Evolutionary conservation across 2,329 filamentous ascomycete genomes (phyloP).

Genomic region (Fusarium metavorans): DNA sequence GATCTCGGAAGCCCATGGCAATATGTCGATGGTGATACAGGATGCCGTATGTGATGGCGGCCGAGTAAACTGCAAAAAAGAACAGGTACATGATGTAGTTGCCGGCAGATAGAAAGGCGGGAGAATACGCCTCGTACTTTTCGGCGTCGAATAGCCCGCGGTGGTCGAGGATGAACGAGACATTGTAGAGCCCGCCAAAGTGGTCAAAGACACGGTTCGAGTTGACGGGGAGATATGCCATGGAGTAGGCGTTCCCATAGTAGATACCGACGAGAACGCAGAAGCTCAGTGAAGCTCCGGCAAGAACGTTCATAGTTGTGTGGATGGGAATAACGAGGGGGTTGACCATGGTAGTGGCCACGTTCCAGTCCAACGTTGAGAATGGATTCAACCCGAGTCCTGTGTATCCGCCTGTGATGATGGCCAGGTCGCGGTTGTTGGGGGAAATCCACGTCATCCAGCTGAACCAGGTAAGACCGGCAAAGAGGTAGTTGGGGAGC

Average conservation of each 20-base stretch:
- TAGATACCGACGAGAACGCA: constrained; percentile 48
- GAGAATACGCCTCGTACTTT: constrained; percentile 57
- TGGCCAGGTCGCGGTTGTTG: constrained; percentile 51
- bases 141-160: constrained; percentile 51
- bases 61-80: constrained; percentile 57
- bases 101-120: constrained; percentile 55
- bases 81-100: constrained; percentile 52
- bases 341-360: constrained; percentile 47
- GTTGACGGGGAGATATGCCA: constrained; percentile 55
- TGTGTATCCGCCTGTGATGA: constrained; percentile 51
- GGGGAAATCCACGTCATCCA: constrained; percentile 68
- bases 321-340: constrained; percentile 55
- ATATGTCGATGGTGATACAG: constrained; percentile 57
- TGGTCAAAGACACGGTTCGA: constrained; percentile 55
- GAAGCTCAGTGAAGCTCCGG: constrained; percentile 46
- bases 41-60: constrained; percentile 54
- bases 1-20: constrained; percentile 50
- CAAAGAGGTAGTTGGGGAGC: constrained; percentile 65
- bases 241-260: constrained; percentile 51
- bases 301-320: constrained; percentile 50
- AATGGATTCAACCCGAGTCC: constrained; percentile 57
- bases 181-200: constrained; percentile 53
- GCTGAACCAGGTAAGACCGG: constrained; percentile 60
- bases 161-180: constrained; percentile 49
- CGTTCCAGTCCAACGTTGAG: constrained; percentile 59